Conservation (phyloP, 1,284 basidiomycete species). For the Schizophyllum amplum region DNA sequence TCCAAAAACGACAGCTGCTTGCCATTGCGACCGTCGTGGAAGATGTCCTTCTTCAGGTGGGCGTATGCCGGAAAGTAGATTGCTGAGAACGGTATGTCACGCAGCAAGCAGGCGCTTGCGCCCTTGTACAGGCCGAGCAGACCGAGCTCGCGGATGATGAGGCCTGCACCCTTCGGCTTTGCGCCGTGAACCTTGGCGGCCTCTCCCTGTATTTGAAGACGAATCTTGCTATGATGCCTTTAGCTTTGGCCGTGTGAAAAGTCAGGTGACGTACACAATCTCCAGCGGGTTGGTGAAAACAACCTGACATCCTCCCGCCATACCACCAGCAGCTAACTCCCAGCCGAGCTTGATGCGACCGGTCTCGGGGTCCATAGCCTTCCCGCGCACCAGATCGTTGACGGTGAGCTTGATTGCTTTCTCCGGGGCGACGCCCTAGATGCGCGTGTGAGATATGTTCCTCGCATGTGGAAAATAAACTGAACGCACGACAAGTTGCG, state of each 20-base stretch:
- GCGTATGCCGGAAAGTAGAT: conserved; percentile 79
- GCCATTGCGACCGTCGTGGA: conserved; percentile 92
- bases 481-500: conserved; percentile 78
- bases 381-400: conserved; percentile 85
- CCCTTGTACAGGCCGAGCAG: conserved; percentile 91
- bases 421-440: conserved; percentile 93
- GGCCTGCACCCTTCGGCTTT: conserved; percentile 76
- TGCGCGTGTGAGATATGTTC: conserved; percentile 3
- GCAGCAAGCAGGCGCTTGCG: conserved; percentile 78
- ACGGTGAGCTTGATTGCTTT: conserved; percentile 97
- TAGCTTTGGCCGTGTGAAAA: conserved; percentile 2
- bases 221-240: conserved; percentile 73
- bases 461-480: conserved; percentile 1
- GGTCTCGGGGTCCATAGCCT: conserved; percentile 88
- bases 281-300: conserved; percentile 96
- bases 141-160: conserved; percentile 91
- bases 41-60: conserved; percentile 87
- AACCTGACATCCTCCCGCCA: conserved; percentile 96
- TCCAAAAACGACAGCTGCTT: conserved; percentile 91
- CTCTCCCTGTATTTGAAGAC: conserved; percentile 94
- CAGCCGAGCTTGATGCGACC: conserved; percentile 82
- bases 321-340: conserved; percentile 90
- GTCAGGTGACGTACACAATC: conserved; percentile 59
- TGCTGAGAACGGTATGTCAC: conserved; percentile 93
- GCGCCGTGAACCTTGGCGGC: conserved; percentile 79